These are phyloP conservation scores for Amphibolis antarctica DNA, from an alignment of 106 monocot genomes.

Conservation along the genomic window DNA sequence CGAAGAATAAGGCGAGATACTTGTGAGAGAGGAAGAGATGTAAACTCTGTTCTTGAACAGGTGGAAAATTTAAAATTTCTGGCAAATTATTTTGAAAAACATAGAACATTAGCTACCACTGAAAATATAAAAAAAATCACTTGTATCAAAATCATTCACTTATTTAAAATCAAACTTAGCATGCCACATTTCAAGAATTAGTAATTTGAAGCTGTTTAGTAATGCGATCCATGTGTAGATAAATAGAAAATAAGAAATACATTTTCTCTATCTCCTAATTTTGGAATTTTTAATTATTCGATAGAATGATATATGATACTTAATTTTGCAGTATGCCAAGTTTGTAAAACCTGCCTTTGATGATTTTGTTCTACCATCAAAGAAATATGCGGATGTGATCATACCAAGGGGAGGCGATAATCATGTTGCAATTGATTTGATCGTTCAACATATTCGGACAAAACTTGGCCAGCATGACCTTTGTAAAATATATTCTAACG, in stretches of 20 bases:
- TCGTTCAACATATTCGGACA: conserved; percentile 87
- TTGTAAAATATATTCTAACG: conserved; percentile 84
- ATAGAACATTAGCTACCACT: too few relatives aligned
- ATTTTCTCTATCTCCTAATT: not conserved
- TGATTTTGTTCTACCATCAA: conserved; percentile 87
- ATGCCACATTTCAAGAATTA: too few relatives aligned
- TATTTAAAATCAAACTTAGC: too few relatives aligned
- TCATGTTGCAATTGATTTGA: conserved; percentile 88
- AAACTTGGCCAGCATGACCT: conserved; percentile 91
- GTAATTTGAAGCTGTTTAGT: too few relatives aligned
- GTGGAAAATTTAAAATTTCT: conserved; percentile 18
- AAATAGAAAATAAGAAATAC: not conserved
- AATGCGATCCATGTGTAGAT: too few relatives aligned
- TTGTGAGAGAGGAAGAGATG: conserved; percentile 82
- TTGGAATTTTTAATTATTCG: not conserved
- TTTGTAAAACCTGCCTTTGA: conserved; percentile 98
- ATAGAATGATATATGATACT: not conserved
- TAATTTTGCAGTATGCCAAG: conserved; percentile 53
- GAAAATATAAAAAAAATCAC: too few relatives aligned
- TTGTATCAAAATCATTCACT: too few relatives aligned
- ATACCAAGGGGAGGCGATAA: conserved; percentile 94
- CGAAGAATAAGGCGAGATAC: conserved; percentile 85
- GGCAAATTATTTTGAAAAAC: too few relatives aligned
- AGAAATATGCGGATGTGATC: conserved; percentile 98
- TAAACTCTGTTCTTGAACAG: conserved; percentile 90